These are phyloP conservation scores for Globisporangium apiculatum DNA, from an alignment of 352 stramenopile species.

Conservation along the genomic window DNA sequence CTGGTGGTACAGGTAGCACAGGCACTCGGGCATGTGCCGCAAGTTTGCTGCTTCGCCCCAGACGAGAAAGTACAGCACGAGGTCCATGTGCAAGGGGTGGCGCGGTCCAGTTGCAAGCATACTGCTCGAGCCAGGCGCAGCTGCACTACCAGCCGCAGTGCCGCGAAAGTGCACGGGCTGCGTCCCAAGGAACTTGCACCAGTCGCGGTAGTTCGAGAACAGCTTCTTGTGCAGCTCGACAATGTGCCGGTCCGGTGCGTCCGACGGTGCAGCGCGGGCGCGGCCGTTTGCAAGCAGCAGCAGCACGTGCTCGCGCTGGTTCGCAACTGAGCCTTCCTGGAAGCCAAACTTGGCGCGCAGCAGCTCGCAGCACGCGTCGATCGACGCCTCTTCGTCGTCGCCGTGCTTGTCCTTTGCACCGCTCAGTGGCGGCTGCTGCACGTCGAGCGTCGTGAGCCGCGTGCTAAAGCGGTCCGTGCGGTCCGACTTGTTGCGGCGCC, in stretches of 20 bases:
- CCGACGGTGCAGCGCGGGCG: slow-evolving; percentile 38
- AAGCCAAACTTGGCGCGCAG: slow-evolving; percentile 79
- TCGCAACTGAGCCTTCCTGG: slow-evolving; percentile 73
- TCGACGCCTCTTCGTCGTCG: slow-evolving; percentile 70
- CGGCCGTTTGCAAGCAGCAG: slow-evolving; percentile 74
- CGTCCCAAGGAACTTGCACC: slow-evolving; percentile 60
- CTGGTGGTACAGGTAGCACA: slow-evolving; percentile 97
- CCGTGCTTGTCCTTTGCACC: slow-evolving; percentile 6
- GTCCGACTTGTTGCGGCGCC: slow-evolving; percentile 66
- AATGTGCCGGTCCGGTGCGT: slow-evolving; percentile 50
- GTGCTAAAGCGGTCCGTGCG: slow-evolving; percentile 51
- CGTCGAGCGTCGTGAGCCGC: slow-evolving; percentile 50
- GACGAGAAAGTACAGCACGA: slow-evolving; percentile 95
- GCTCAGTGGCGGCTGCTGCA: slow-evolving; percentile 19
- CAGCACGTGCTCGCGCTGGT: slow-evolving; percentile 80
- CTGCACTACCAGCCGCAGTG: neutral
- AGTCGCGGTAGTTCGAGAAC: slow-evolving; percentile 69
- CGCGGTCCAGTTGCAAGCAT: slow-evolving; percentile 1
- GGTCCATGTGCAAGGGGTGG: slow-evolving; percentile 75
- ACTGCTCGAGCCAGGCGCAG: too few species aligned
- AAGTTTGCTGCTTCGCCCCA: slow-evolving; percentile 97
- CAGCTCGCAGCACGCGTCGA: slow-evolving; percentile 79
- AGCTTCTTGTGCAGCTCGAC: slow-evolving; percentile 61
- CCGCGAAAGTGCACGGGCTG: slow-evolving; percentile 71
- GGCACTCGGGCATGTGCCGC: slow-evolving; percentile 94